A percentile compares a stretch with the other conserved stretches of the same genome.
Evolutionary conservation across 2,329 filamentous ascomycete genomes (phyloP).

Genomic region (Pseudocercospora eumusae): DNA sequence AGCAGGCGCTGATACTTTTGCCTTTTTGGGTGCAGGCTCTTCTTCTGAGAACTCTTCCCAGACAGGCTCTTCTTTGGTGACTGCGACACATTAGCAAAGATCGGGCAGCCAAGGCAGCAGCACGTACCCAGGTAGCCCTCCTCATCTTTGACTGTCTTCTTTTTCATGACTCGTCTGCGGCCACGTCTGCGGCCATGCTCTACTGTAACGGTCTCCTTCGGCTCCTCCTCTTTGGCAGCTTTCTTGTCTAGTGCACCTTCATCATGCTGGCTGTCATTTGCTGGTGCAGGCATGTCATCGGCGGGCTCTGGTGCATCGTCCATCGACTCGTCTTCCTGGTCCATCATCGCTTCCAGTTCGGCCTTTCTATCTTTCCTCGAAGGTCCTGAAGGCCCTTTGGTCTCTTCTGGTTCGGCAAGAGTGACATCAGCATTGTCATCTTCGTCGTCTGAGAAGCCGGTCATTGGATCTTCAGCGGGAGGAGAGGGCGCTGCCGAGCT

Average conservation of each 20-base stretch:
- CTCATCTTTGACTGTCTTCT: slow-evolving; percentile 82
- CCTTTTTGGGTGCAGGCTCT: slow-evolving; percentile 63
- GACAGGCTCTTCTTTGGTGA: slow-evolving; percentile 77
- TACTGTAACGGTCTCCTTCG: slow-evolving; percentile 52
- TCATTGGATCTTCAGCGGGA: slow-evolving; percentile 37
- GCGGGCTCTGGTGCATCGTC: slow-evolving; percentile 29
- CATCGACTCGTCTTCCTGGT: slow-evolving; percentile 52
- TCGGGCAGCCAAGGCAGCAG: background rate
- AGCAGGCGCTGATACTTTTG: slow-evolving; percentile 48
- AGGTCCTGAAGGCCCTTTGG: slow-evolving; percentile 37
- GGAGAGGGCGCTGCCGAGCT: slow-evolving; percentile 42
- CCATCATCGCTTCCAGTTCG: slow-evolving; percentile 73
- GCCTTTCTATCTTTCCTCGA: slow-evolving; percentile 65
- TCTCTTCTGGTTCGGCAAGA: slow-evolving; percentile 22
- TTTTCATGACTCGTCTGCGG: slow-evolving; percentile 79
- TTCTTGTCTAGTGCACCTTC: slow-evolving; percentile 61
- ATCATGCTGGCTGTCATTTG: slow-evolving; percentile 42
- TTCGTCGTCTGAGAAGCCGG: slow-evolving; percentile 53
- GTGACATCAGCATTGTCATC: slow-evolving; percentile 45
- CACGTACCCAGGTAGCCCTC: slow-evolving; percentile 83
- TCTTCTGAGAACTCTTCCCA: slow-evolving; percentile 97
- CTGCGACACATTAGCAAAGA: slow-evolving; percentile 50
- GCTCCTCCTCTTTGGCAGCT: slow-evolving; percentile 42
- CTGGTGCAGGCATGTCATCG: slow-evolving; percentile 21
- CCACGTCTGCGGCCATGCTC: slow-evolving; percentile 71